phyloP scores from a whole-genome alignment of 2,329 filamentous ascomycete genomes.

The Pseudocercospora pini-densiflorae region DNA sequence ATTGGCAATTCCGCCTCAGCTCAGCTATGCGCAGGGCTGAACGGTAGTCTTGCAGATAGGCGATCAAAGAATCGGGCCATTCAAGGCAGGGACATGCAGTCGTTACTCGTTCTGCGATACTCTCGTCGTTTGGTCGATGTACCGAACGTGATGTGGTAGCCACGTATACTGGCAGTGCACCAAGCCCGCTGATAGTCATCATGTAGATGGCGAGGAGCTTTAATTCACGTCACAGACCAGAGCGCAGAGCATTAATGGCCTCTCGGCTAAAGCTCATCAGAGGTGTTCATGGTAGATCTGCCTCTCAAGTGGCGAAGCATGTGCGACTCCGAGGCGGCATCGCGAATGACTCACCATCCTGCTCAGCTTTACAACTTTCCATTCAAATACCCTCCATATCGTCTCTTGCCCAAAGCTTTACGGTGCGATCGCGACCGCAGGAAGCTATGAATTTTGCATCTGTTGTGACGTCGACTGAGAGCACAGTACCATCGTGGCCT shows the following conservation, averaged over 20 bases:
- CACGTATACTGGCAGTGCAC: background rate
- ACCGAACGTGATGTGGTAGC: background rate
- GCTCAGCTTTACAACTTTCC: background rate
- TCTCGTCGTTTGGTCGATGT: background rate
- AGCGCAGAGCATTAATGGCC: background rate
- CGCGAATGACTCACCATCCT: background rate
- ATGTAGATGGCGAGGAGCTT: background rate
- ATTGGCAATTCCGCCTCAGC: background rate
- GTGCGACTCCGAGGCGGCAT: background rate
- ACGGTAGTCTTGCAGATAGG: background rate
- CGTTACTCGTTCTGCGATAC: background rate
- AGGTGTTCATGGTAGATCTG: background rate
- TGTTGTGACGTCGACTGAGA: slow-evolving; percentile 84
- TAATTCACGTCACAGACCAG: background rate
- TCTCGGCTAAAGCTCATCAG: background rate
- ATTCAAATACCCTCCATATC: slow-evolving; percentile 59
- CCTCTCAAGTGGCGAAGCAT: background rate
- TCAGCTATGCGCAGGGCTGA: background rate
- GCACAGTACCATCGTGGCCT: slow-evolving; percentile 89
- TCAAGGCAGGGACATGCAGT: background rate
- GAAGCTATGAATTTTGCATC: slow-evolving; percentile 94
- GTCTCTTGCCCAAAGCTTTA: slow-evolving; percentile 94
- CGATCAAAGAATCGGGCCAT: background rate
- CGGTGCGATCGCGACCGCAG: slow-evolving; percentile 89
- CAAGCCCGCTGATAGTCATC: background rate